These are phyloP conservation scores for Phytophthora europaea DNA, from an alignment of 352 stramenopile genomes.

Conservation along the genomic window DNA sequence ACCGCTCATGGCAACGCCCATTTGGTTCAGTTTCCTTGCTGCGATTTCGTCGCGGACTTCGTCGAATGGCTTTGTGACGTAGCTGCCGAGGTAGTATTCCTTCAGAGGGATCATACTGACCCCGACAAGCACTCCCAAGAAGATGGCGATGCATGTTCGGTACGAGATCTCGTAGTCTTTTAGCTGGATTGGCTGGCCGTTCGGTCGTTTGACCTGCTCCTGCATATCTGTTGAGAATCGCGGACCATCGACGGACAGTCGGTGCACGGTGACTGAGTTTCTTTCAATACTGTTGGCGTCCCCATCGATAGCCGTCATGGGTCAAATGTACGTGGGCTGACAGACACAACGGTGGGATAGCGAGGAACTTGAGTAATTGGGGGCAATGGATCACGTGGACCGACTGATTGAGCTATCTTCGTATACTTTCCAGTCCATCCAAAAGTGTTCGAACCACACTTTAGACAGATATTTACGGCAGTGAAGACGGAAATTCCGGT, in stretches of 20 bases:
- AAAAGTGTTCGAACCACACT: no score
- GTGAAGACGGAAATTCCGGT: no score
- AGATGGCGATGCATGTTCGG: slow-evolving; percentile 29
- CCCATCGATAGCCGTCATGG: slow-evolving; percentile 6
- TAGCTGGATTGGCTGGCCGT: background rate
- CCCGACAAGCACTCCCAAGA: slow-evolving; percentile 20
- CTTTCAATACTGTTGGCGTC: background rate
- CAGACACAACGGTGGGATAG: background rate
- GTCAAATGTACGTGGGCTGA: background rate
- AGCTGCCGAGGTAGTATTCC: slow-evolving; percentile 53
- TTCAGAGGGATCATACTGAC: slow-evolving; percentile 47
- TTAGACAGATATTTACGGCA: no score
- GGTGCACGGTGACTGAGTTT: slow-evolving; percentile 2
- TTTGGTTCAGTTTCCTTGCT: slow-evolving; percentile 40
- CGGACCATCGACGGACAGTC: slow-evolving; percentile 18
- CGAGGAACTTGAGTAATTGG: no score
- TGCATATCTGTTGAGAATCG: slow-evolving; percentile 15
- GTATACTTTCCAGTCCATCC: no score
- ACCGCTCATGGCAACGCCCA: slow-evolving; percentile 41
- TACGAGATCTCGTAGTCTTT: slow-evolving; percentile 42
- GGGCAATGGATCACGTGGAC: no score
- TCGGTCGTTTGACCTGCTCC: background rate
- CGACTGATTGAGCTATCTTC: no score
- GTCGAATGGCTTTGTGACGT: slow-evolving; percentile 51
- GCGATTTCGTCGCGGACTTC: slow-evolving; percentile 50